Percentiles rank a stretch among this genome's conserved stretches.
Evolutionary conservation across 371 early-diverging fungal genomes (phyloP).

Genomic region (Mortierella polycephala): DNA sequence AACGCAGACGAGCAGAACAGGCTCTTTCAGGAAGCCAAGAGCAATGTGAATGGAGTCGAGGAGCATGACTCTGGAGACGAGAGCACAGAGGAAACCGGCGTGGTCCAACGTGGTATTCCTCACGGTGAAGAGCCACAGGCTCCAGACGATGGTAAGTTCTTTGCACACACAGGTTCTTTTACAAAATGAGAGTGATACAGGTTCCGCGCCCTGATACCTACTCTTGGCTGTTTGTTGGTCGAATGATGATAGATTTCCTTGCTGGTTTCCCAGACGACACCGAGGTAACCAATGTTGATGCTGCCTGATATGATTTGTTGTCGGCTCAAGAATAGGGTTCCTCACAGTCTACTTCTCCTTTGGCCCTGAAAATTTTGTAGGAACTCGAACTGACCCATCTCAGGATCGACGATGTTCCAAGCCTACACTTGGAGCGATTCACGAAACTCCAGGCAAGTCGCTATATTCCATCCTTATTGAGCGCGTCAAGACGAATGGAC

Average conservation of each 20-base stretch:
- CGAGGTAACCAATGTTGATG: slow-evolving; percentile 41
- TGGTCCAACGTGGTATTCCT: slow-evolving; percentile 51
- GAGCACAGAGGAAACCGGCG: slow-evolving; percentile 43
- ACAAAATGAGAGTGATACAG: too few relatives aligned
- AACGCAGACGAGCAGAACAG: slow-evolving; percentile 50
- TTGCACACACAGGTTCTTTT: too few relatives aligned
- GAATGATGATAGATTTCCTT: slow-evolving; percentile 52
- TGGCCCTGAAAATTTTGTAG: slow-evolving; percentile 44
- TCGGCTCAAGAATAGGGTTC: neutral
- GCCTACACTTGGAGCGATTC: slow-evolving; percentile 76
- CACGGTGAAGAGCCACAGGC: slow-evolving; percentile 27
- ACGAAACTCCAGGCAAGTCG: slow-evolving; percentile 69
- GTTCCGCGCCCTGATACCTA: too few relatives aligned
- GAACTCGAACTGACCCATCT: slow-evolving; percentile 87
- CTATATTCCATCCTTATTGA: neutral
- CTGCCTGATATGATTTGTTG: neutral
- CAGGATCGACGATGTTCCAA: slow-evolving; percentile 70
- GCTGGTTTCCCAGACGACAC: slow-evolving; percentile 62
- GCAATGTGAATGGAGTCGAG: neutral
- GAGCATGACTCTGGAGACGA: slow-evolving; percentile 32
- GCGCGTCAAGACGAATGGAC: too few relatives aligned
- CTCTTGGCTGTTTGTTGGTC: too few relatives aligned
- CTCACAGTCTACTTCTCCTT: neutral
- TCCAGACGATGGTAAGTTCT: slow-evolving; percentile 14
- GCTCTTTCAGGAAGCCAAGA: slow-evolving; percentile 43